Evolutionary conservation across 768 basidiomycete species (phyloP).

Genomic region (Lentinula lateritia): DNA sequence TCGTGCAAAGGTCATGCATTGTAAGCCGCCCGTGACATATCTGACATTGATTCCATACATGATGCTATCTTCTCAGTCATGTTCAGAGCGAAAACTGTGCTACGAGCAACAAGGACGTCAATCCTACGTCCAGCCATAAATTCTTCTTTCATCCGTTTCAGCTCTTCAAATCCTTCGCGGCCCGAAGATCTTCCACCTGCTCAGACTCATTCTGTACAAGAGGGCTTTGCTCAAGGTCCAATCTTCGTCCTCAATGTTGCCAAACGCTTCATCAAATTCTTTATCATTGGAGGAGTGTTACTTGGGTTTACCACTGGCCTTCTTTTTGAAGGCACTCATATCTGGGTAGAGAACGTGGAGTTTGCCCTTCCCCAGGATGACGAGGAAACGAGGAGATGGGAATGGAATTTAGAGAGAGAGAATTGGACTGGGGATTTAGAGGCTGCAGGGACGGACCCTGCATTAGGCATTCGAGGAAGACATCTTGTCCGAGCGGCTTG

Average conservation of each 20-base stretch:
- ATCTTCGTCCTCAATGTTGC: constrained; percentile 38
- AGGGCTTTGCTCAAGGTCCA: constrained; percentile 13
- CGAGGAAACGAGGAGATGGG: constrained; percentile 50
- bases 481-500: constrained; percentile 66
- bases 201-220: constrained; percentile 5
- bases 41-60: neutral
- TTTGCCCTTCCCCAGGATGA: constrained; percentile 39
- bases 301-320: constrained; percentile 39
- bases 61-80: neutral
- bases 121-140: neutral
- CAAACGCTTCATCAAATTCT: constrained; percentile 43
- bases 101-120: neutral
- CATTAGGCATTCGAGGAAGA: constrained; percentile 54
- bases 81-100: neutral
- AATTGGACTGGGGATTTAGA: constrained; percentile 52
- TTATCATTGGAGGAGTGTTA: constrained; percentile 37
- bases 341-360: constrained; percentile 59
- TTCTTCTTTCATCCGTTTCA: neutral
- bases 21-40: neutral
- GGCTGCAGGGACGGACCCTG: constrained; percentile 66
- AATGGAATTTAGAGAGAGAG: constrained; percentile 62
- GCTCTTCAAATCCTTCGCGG: neutral
- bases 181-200: constrained; percentile 2
- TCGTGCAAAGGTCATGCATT: neutral
- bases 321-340: constrained; percentile 51